phyloP scores from a whole-genome alignment of 1,139 yeast genomes.

The Keqinozyma sinolaborantium region DNA sequence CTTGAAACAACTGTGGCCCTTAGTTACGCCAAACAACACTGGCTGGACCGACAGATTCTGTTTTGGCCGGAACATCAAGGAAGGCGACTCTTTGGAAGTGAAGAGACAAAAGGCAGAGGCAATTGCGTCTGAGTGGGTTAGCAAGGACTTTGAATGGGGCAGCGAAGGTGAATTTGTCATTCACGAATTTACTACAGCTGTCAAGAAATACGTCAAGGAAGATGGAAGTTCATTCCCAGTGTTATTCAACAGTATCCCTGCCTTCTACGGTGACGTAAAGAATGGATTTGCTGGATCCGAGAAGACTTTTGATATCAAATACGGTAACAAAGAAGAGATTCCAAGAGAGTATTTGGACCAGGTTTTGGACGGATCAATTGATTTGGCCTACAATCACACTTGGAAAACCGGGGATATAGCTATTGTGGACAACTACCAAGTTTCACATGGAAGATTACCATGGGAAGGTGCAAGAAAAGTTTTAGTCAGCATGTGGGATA shows the following conservation, averaged over 20 bases:
- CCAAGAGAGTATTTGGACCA: conserved; percentile 10
- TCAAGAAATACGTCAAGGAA: conserved; percentile 11
- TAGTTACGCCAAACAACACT: conserved; percentile 3
- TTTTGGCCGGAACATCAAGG: conserved; percentile 18
- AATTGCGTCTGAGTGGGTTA: conserved; percentile 15
- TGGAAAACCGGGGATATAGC: conserved; percentile 27
- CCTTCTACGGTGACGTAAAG: conserved; percentile 7
- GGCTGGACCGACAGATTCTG: conserved; percentile 22
- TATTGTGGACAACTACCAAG: conserved; percentile 27
- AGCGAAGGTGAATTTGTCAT: conserved; percentile 17
- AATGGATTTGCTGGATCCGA: too few species aligned
- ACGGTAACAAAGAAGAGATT: conserved; percentile 4
- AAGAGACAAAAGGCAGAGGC: conserved; percentile 19
- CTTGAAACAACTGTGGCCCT: conserved; percentile 15
- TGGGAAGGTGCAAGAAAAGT: conserved; percentile 16
- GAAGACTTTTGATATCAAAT: not conserved
- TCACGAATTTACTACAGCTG: conserved; percentile 19
- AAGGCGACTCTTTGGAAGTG: conserved; percentile 14
- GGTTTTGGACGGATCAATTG: conserved; percentile 13
- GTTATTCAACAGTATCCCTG: conserved; percentile 21
- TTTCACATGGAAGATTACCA: conserved; percentile 23
- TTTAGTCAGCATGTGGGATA: conserved; percentile 19
- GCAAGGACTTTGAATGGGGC: conserved; percentile 18
- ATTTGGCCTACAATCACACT: conserved; percentile 14
- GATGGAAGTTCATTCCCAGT: conserved; percentile 8